Base-by-base conservation (phyloP, 2,329 filamentous ascomycete genomes). In the Exophiala viscosa region DNA sequence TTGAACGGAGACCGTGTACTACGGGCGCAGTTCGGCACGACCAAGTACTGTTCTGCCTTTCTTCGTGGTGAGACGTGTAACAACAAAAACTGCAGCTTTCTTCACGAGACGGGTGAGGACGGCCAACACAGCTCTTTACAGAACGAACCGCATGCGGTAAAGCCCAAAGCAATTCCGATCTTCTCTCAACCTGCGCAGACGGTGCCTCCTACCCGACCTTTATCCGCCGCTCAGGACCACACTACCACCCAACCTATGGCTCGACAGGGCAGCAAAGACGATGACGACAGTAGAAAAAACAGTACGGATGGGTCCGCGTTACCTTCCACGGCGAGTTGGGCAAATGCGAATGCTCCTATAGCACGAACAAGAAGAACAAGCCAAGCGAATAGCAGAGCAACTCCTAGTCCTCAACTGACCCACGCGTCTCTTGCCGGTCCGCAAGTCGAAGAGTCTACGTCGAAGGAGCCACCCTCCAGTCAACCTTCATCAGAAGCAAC, bases 1-100 rank as follows among this genome's bases (percentile, higher is more conserved):
- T 82, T 87, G 56, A 97, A 99, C 65, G 90, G 89, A 47, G 93
- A 97, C 58, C 80, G 92, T 45, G 79, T 89, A 11, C 73, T 99
- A 15, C 86, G 84, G 62, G 84, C 84, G 10, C 84, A 86, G 67
- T 86, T 85, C 60, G 93, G 93, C 18, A 99, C 93, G 0, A 99
- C 93, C 3, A 99, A 99, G 69, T 99, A 99, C 70, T 99, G 93
- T 70, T 99, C 93, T 0, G 92, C 93, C 3, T 99, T 95, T 77
- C 78, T 99, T 14, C 87, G 95, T 52, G 90, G 95, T 61, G 93
- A 99, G 70, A 87, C 86, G 60, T 99, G 93, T 71, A 90, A 88
- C 51, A 99, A 99, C 66, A 85, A 91, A 46, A 92, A 93, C 58
- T 99, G 93, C 76, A 99, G 96, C 83, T 99, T 99, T 70, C 73